Conservation (phyloP, 345 rosid genomes). For the Crucihimalaya himalaica region DNA sequence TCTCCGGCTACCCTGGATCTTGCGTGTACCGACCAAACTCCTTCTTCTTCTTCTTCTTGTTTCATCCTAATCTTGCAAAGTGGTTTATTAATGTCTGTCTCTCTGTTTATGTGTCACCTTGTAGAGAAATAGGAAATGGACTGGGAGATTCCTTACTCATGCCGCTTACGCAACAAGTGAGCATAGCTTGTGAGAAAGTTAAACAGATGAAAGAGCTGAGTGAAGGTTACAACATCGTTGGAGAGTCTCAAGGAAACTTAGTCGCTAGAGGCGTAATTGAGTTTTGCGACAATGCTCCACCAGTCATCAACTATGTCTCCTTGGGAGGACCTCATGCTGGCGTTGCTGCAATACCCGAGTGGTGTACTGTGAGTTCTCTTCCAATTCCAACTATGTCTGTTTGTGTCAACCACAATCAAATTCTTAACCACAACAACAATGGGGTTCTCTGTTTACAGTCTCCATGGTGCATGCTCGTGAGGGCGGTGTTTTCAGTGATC, state of each 20-base stretch:
- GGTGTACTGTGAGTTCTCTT: slow-evolving; percentile 53
- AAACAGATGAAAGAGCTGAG: slow-evolving; percentile 70
- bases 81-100: neutral
- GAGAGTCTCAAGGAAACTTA: slow-evolving; percentile 84
- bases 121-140: slow-evolving; percentile 87
- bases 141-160: slow-evolving; percentile 48
- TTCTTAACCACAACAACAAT: neutral
- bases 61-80: slow-evolving; percentile 8
- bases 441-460: slow-evolving; percentile 1
- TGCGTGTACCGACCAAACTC: slow-evolving; percentile 54
- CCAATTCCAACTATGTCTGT: neutral
- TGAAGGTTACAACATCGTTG: slow-evolving; percentile 77
- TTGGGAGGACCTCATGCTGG: slow-evolving; percentile 97
- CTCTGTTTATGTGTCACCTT: neutral
- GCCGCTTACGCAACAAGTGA: slow-evolving; percentile 46
- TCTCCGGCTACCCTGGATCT: slow-evolving; percentile 67
- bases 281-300: slow-evolving; percentile 79
- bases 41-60: slow-evolving; percentile 21
- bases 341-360: slow-evolving; percentile 65
- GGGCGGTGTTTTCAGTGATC: slow-evolving; percentile 16
- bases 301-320: slow-evolving; percentile 73
- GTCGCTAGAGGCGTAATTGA: slow-evolving; percentile 82
- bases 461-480: neutral
- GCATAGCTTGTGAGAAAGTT: slow-evolving; percentile 44
- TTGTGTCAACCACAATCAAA: slow-evolving; percentile 20